Evolutionary conservation across 2,329 filamentous ascomycete species (phyloP), one percentile per base, ranked within the genome.

Genomic region (Huntiella abstrusa): DNA sequence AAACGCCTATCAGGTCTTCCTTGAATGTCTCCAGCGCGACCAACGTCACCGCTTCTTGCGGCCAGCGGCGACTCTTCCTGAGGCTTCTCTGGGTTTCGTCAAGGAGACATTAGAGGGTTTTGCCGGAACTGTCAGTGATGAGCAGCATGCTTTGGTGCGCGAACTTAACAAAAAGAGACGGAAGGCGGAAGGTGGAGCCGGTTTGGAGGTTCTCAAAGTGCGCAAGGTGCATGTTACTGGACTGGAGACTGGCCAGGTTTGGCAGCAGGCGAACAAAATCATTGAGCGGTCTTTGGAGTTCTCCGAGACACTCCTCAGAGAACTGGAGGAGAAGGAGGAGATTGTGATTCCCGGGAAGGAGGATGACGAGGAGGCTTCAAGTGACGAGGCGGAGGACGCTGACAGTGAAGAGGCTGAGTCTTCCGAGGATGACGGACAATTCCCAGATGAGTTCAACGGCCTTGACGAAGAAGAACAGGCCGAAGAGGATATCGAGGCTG

Each of bases 201-300:
- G 61, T 33, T 55, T 62, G 41, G 62, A 73, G 52, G 64, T 81
- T 1, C 58, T 95, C 52, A 85, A 85, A 55, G 66, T 94, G 55
- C 79, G 82, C 55, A 86, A 83, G 60, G 67, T 98, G 12, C 83
- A 95, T 58, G 68, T 85, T 5, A 77, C 93, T 48, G 91, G 88
- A 0, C 94, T 96, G 54, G 83, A 82, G 55, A 79, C 83, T 8
- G 75, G 79, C 15, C 88, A 96, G 62, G 78, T 98, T 38, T 98
- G 88, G 83, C 84, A 95, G 61, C 91, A 98, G 64, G 82, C 85
- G 6, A 80, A 78, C 56, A 76, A 83, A 55, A 84, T 96, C 15
- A 77, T 96, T 48, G 71, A 61, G 10, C 68, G 69, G 41, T 62
- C 71, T 8, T 54, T 75, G 40, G 60, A 64, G 37, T 67, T 72